phyloP scores from a whole-genome alignment of 352 stramenopile genomes.

The Phytophthora tentaculata region DNA sequence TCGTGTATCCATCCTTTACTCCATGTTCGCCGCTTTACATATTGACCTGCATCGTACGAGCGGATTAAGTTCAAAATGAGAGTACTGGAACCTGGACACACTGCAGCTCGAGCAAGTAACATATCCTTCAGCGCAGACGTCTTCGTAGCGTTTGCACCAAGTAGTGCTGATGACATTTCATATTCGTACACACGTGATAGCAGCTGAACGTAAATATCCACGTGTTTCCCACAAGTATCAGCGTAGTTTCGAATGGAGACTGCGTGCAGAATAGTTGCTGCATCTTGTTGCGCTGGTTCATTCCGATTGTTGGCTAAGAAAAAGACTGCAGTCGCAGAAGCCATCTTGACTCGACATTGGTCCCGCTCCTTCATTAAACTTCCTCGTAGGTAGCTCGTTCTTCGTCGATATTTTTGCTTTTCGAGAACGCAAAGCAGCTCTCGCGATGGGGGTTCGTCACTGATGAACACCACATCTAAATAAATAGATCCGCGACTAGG shows the following conservation, averaged over 20 bases:
- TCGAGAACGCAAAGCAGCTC: slow-evolving; percentile 46
- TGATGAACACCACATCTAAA: slow-evolving; percentile 73
- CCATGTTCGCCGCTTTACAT: slow-evolving; percentile 37
- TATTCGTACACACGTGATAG: slow-evolving; percentile 52
- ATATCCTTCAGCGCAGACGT: slow-evolving; percentile 56
- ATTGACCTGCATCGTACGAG: slow-evolving; percentile 51
- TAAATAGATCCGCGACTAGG: slow-evolving; percentile 59
- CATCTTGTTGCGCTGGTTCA: slow-evolving; percentile 49
- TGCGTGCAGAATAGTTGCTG: slow-evolving; percentile 59
- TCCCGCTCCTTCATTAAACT: slow-evolving; percentile 55
- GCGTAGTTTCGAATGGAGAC: slow-evolving; percentile 67
- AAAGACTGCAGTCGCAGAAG: slow-evolving; percentile 61
- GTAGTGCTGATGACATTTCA: slow-evolving; percentile 51
- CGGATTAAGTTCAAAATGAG: slow-evolving; percentile 75
- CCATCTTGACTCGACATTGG: slow-evolving; percentile 54
- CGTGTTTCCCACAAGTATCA: slow-evolving; percentile 48
- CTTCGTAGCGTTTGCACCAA: slow-evolving; percentile 55
- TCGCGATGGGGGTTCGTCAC: slow-evolving; percentile 45
- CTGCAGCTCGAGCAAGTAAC: slow-evolving; percentile 55
- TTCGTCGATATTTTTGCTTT: slow-evolving; percentile 53
- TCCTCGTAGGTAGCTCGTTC: slow-evolving; percentile 59
- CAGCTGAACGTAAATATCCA: slow-evolving; percentile 69
- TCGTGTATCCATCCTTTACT: slow-evolving; percentile 68
- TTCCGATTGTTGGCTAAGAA: slow-evolving; percentile 58
- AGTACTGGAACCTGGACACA: slow-evolving; percentile 66